Base-by-base conservation (phyloP, 2,329 filamentous ascomycete genomes). In the Ceratocystis papillata region DNA sequence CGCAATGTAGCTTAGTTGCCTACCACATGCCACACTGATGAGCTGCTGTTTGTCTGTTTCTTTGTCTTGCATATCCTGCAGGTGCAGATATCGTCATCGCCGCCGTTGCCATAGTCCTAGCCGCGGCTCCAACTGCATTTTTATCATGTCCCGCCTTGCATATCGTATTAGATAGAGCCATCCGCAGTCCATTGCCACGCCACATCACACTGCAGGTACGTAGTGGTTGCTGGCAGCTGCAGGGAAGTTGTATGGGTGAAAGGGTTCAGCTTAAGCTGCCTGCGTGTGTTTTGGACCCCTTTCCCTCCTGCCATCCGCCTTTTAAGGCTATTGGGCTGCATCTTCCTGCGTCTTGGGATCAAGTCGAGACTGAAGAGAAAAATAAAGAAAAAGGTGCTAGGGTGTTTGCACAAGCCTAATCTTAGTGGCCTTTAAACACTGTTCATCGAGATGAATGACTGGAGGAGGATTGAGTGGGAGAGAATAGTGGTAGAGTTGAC, bases 91-190 rank as follows among this genome's bases (percentile, higher is more conserved):
- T 50, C 2, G 17, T n/a, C 20, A 12, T n/a, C 17, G 17, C 46
- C 6, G 17, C 6, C 6, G 46, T 20, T n/a, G 46, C n/a, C 17
- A 50, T 22, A 50, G 46, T 30, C 15, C n/a, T 50, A 37, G 46
- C 46, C 30, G 45, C 62, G n/a, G 33, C 20, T 20, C 15, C 61
- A 63, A 45, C 48, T 59, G 25, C 10, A 28, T 22, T 63, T 22
- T 20, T 30, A 22, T 41, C 64, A 63, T 65, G 66, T 45, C 44
- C 37, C 63, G 66, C 66, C 65, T 65, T 63, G 59, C 59, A 65
- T 63, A 63, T 59, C 63, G 46, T 22, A 45, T 22, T 28, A 20
- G 59, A 22, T 15, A 48, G 33, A 41, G 17, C 22, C 17, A 41
- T 37, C 20, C 30, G 28, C n/a, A 50, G 17, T 7, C 62, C 17